Percentiles rank a stretch among this genome's conserved stretches.
Evolutionary conservation across 2,329 filamentous ascomycete species (phyloP).

Genomic region (Metarhizium sp.): DNA sequence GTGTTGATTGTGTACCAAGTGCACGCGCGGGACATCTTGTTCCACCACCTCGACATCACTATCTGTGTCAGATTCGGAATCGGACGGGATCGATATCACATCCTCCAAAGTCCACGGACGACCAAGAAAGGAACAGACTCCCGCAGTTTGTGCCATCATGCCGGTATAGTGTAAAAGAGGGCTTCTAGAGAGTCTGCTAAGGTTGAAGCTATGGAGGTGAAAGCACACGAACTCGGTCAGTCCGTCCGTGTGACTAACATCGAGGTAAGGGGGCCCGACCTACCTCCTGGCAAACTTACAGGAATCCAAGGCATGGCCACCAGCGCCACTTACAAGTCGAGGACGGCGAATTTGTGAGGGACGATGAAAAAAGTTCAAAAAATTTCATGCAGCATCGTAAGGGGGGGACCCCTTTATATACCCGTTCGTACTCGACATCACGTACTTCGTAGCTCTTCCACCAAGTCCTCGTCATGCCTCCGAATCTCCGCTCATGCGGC

Average conservation of each 20-base stretch:
- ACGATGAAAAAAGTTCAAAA: not conserved
- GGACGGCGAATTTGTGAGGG: not conserved
- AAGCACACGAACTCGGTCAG: not conserved
- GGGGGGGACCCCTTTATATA: not conserved
- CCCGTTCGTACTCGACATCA: not conserved
- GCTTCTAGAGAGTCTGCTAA: not conserved
- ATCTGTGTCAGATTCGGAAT: not conserved
- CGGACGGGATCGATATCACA: slow-evolving; percentile 3
- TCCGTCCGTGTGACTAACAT: not conserved
- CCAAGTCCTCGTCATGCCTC: not conserved
- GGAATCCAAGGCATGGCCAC: not conserved
- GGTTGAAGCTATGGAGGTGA: not conserved
- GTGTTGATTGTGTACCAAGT: not conserved
- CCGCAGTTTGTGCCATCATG: not conserved
- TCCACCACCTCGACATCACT: not conserved
- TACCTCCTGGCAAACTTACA: not conserved
- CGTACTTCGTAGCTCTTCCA: not conserved
- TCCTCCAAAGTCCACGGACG: not conserved
- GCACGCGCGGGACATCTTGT: not conserved
- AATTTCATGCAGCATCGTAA: not conserved
- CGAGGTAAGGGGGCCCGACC: not conserved
- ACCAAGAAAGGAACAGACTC: not conserved
- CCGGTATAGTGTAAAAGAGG: not conserved
- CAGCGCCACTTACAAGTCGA: not conserved
- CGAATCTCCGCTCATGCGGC: not conserved